Evolutionary conservation across 2,329 filamentous ascomycete species (phyloP), one percentile per base, ranked within the genome.

Genomic region (Fusarium avenaceum): DNA sequence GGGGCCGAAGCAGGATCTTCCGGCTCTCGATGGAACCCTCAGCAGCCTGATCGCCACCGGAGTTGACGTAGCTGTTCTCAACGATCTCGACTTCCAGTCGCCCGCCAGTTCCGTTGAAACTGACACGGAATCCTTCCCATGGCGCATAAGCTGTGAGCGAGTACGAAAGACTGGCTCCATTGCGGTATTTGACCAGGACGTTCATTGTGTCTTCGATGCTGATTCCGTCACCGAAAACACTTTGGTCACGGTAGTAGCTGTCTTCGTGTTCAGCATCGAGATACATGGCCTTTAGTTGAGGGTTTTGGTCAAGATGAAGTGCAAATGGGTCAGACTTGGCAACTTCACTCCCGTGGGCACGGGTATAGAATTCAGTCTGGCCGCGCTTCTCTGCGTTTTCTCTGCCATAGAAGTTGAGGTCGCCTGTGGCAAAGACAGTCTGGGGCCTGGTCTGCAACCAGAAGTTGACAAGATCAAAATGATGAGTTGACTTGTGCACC

Each of bases 141-240:
- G 88, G 88, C 6, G 87, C 86, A 58, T 89, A 90, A 0, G 87
- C 87, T 2, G 84, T 86, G 13, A 87, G 77, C 22, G 81, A 87
- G 70, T 89, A 90, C 1, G 87, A 88, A 74, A 89, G 76, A 26
- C 86, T 83, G 0, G 86, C 86, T 4, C 86, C 85, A 51, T 81
- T 86, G 19, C 80, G 78, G 71, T 90, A 90, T 50, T 83, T 79
- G 22, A 89, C 85, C 45, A 90, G 79, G 24, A 89, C 76, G 39
- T 82, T 86, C 86, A 89, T 88, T 0, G 87, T 89, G 69, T 90
- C 88, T 73, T 90, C 87, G 59, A 89, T 89, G 67, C 81, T 88
- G 56, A 90, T 88, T 2, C 87, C 88, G 61, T 90, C 87, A 0
- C 85, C 81, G 54, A 90, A 89, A 1, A 89, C 86, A 67, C 83